Evolutionary conservation across 2,329 filamentous ascomycete genomes (phyloP).

Genomic region (Paraphoma sp.): DNA sequence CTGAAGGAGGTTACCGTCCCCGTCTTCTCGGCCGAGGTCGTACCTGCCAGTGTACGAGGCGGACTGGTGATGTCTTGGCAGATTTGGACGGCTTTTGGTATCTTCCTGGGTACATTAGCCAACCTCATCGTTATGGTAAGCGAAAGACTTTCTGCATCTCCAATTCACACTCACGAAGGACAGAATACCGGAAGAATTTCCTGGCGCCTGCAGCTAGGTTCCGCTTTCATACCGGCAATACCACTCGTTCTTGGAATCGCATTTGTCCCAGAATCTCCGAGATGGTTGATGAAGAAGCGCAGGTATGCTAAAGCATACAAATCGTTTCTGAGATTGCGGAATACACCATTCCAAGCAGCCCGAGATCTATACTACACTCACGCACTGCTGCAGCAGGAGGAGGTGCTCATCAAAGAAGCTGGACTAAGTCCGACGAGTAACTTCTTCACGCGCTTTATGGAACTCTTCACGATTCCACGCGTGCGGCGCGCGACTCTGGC

Average conservation of each 20-base stretch:
- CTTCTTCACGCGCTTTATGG: slow-evolving; percentile 53
- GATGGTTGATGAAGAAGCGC: slow-evolving; percentile 52
- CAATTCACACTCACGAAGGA: neutral
- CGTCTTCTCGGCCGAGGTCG: slow-evolving; percentile 55
- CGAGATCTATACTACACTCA: slow-evolving; percentile 53
- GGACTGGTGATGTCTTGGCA: slow-evolving; percentile 57
- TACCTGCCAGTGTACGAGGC: slow-evolving; percentile 57
- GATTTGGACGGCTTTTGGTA: slow-evolving; percentile 53
- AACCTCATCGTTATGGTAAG: slow-evolving; percentile 48
- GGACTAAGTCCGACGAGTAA: slow-evolving; percentile 44
- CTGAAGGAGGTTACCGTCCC: slow-evolving; percentile 55
- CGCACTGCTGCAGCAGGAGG: slow-evolving; percentile 44
- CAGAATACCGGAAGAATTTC: slow-evolving; percentile 44
- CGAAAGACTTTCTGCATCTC: neutral
- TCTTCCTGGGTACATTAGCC: slow-evolving; percentile 53
- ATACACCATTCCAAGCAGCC: slow-evolving; percentile 50
- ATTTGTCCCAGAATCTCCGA: slow-evolving; percentile 47
- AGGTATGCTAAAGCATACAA: slow-evolving; percentile 48
- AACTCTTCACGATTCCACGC: slow-evolving; percentile 72
- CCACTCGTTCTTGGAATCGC: slow-evolving; percentile 49
- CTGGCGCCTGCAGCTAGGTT: slow-evolving; percentile 50
- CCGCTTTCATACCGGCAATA: slow-evolving; percentile 48
- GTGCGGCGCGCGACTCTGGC: slow-evolving; percentile 76
- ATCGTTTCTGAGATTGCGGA: slow-evolving; percentile 48
- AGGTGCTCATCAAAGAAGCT: slow-evolving; percentile 40